Base-by-base conservation (phyloP, 1,284 basidiomycete species). In the Apiotrichum siamense region DNA sequence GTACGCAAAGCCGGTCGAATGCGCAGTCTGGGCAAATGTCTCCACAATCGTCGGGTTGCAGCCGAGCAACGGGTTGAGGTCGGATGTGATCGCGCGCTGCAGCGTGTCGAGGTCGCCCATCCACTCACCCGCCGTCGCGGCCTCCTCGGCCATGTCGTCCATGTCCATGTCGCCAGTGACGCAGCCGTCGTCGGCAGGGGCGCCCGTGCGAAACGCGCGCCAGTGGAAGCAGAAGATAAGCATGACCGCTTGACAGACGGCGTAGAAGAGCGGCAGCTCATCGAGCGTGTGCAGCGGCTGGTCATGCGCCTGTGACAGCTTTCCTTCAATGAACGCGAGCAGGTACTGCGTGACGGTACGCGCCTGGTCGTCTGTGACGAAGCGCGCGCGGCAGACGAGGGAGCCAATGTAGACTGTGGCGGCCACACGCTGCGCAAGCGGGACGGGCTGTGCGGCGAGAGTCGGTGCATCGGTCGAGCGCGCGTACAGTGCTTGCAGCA, bases 171-270 rank as follows among this genome's bases (percentile, higher is more conserved):
- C 76, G n/a, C 75, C 71, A 24, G 86, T 74, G 32, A 97, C 76
- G 24, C 38, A 43, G 38, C 54, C 55, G n/a, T n/a, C n/a, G 44
- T 50, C 50, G 25, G 29, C 27, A 21, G 47, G 25, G 17, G 45
- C 52, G 2, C 7, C 17, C 23, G 32, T 2, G 32, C 44, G 31
- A 44, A 74, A 63, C 1, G 70, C 70, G 55, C 89, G 77, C 94
- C 93, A 98, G 18, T 94, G 79, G 77, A 98, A 99, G 73, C 96
- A 98, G 73, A 98, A 99, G 58, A 98, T 91, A 64, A 98, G 81
- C 72, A 99, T 96, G 7, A 92, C 82, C 0, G 93, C 88, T 69
- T 98, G 96, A 1, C 85, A 78, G 27, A 97, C 86, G 6, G 94
- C 91, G 70, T 97, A 98, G 71, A 97, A 97, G 23, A 94, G 81